A percentile compares a stretch with the other conserved stretches of the same genome.
Evolutionary conservation across 1,284 basidiomycete species (phyloP).

Genomic region (Pseudozyma tsukubaensis): DNA sequence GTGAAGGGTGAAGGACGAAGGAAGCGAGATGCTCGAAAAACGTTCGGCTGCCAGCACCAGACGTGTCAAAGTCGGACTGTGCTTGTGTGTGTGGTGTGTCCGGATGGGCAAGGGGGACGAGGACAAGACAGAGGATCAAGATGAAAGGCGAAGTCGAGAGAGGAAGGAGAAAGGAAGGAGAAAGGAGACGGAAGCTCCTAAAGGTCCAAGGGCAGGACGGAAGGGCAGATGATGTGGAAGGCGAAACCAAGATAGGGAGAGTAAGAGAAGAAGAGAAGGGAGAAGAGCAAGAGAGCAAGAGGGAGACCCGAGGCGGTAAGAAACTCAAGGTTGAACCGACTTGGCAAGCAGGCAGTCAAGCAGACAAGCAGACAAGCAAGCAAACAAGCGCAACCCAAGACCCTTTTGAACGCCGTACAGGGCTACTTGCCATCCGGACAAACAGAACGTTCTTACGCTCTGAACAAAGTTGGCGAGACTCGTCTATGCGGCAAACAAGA

Average conservation of each 20-base stretch:
- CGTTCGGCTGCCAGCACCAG: constrained; percentile 1
- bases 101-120: background rate
- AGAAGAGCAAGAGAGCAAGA: background rate
- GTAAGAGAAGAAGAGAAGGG: background rate
- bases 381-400: constrained; percentile 4
- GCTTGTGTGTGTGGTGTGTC: no score
- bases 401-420: constrained; percentile 17
- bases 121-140: background rate
- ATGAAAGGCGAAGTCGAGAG: background rate
- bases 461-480: background rate
- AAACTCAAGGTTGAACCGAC: constrained; percentile 29
- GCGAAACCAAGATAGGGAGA: background rate
- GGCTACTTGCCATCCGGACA: constrained; percentile 8
- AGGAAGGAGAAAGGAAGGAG: background rate
- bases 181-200: no score
- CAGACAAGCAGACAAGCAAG: background rate
- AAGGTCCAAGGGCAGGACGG: no score
- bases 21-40: background rate
- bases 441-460: no score
- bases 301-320: background rate
- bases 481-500: constrained; percentile 3
- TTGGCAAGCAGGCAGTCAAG: background rate
- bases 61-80: no score
- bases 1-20: background rate
- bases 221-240: background rate